Percentiles rank a stretch among this genome's conserved stretches.
These are phyloP conservation scores for Rhizopogon vinicolor DNA, from an alignment of 768 basidiomycete genomes.

Conservation along the genomic window DNA sequence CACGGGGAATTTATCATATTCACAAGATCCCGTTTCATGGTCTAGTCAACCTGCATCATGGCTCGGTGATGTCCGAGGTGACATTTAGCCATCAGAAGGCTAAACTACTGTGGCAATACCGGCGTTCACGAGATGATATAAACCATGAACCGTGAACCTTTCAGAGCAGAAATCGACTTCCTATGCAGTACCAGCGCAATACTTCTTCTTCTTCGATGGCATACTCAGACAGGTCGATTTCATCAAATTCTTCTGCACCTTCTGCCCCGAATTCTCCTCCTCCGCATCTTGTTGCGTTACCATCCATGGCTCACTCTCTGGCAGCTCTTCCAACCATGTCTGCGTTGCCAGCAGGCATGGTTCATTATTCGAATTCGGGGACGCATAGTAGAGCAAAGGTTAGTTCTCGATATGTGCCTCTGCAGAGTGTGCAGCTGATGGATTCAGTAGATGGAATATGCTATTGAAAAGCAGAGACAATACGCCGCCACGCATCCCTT, in stretches of 20 bases:
- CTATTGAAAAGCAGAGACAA: conserved; percentile 27
- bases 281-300: conserved; percentile 22
- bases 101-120: conserved; percentile 17
- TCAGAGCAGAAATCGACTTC: conserved; percentile 10
- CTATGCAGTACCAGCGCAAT: conserved; percentile 28
- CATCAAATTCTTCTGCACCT: conserved; percentile 26
- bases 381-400: conserved; percentile 27
- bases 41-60: conserved; percentile 23
- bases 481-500: conserved; percentile 15
- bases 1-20: conserved; percentile 24
- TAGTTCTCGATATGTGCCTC: not conserved
- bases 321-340: conserved; percentile 27
- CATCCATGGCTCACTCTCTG: conserved; percentile 29
- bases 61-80: conserved; percentile 30
- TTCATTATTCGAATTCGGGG: conserved; percentile 23
- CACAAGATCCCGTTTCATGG: conserved; percentile 28
- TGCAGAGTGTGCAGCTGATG: conserved; percentile 4
- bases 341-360: conserved; percentile 24
- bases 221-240: conserved; percentile 27
- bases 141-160: conserved; percentile 8
- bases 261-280: conserved; percentile 16
- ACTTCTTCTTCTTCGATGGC: conserved; percentile 28
- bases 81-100: conserved; percentile 16
- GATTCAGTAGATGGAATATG: conserved; percentile 24
- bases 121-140: conserved; percentile 24